Evolutionary conservation across 2,329 filamentous ascomycete genomes (phyloP).

Genomic region (Piedraia hortae): DNA sequence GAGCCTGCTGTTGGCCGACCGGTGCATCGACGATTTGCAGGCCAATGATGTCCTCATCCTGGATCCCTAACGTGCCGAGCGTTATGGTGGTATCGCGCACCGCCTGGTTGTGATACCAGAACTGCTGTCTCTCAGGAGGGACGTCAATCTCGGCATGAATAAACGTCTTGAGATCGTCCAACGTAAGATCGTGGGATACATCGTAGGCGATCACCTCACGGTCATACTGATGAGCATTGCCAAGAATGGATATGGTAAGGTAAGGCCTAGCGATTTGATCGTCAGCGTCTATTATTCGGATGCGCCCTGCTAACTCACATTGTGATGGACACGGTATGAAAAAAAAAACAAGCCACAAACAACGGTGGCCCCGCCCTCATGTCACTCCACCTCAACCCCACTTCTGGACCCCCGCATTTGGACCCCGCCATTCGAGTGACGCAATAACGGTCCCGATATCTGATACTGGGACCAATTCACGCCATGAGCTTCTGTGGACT

Average conservation of each 20-base stretch:
- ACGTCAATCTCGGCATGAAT: constrained; percentile 63
- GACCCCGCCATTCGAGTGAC: too few relatives aligned
- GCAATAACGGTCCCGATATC: too few relatives aligned
- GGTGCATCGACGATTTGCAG: constrained; percentile 36
- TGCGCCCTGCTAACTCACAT: too few relatives aligned
- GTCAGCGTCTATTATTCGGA: too few relatives aligned
- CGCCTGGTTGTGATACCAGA: constrained; percentile 71
- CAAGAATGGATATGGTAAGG: constrained; percentile 64
- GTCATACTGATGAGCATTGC: constrained; percentile 36
- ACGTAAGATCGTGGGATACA: constrained; percentile 53
- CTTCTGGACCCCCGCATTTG: too few relatives aligned
- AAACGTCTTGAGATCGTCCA: constrained; percentile 64
- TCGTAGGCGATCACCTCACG: constrained; percentile 59
- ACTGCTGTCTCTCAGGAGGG: constrained; percentile 43
- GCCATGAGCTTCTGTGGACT: too few relatives aligned
- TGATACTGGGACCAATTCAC: too few relatives aligned
- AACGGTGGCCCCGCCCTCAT: too few relatives aligned
- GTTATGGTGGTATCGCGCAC: constrained; percentile 55
- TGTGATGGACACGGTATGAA: too few relatives aligned
- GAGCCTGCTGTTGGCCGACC: constrained; percentile 17
- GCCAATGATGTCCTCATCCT: constrained; percentile 76
- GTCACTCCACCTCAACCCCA: too few relatives aligned
- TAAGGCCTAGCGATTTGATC: too few relatives aligned
- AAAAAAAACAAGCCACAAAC: too few relatives aligned
- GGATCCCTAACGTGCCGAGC: constrained; percentile 52